Percentiles rank a stretch among this genome's conserved stretches.
Conservation (phyloP, 2,329 filamentous ascomycete genomes). For the Fusarium bactridioides region DNA sequence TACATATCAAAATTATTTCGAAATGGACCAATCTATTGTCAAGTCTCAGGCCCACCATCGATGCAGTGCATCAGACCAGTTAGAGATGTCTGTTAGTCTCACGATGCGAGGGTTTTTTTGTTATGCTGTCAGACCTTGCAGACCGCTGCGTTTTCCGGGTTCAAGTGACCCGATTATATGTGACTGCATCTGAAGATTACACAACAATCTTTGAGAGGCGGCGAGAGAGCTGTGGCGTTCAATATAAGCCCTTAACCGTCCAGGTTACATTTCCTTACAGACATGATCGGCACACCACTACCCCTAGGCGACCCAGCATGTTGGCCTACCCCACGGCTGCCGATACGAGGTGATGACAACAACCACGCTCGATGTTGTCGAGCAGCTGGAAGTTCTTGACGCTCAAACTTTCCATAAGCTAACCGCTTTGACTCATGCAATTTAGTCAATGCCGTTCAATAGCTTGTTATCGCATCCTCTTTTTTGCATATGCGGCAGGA, state of each 20-base stretch:
- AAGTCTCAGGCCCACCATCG: conserved; percentile 12
- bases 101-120: conserved; percentile 25
- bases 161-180: conserved; percentile 13
- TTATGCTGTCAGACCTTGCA: conserved; percentile 14
- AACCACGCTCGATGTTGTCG: not conserved
- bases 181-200: conserved; percentile 18
- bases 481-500: conserved; percentile 9
- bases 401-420: conserved; percentile 13
- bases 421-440: conserved; percentile 6
- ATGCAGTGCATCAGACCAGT: conserved; percentile 19
- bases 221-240: conserved; percentile 26
- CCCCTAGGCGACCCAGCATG: conserved; percentile 24
- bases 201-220: conserved; percentile 4
- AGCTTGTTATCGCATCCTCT: conserved; percentile 7
- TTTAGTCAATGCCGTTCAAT: conserved; percentile 12
- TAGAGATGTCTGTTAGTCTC: conserved; percentile 4
- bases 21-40: conserved; percentile 29
- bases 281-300: conserved; percentile 22
- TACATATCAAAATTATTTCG: conserved; percentile 37
- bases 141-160: conserved; percentile 5
- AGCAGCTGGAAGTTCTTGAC: conserved; percentile 13
- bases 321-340: conserved; percentile 16
- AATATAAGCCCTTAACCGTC: conserved; percentile 18
- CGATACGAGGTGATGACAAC: conserved; percentile 30
- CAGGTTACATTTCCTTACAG: conserved; percentile 27